These are phyloP conservation scores for Starmera stellimalicola DNA, from an alignment of 1,139 yeast species.

Conservation along the genomic window DNA sequence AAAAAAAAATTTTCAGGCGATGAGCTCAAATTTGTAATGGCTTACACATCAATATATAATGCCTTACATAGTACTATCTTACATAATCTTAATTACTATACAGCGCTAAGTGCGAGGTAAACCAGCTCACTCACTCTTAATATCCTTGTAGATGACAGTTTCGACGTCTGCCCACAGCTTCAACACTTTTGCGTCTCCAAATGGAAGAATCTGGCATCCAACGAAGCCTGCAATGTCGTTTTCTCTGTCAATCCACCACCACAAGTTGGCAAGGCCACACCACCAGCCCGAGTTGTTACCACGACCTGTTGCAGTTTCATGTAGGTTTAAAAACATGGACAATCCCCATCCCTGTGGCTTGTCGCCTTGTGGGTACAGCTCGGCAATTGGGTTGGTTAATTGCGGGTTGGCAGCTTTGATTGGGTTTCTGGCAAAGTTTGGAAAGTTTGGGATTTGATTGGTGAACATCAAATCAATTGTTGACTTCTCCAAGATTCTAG, in stretches of 20 bases:
- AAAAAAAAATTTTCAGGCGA: neutral
- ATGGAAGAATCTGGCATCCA: conserved; percentile 25
- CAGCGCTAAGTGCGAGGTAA: no score
- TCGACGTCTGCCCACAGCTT: conserved; percentile 18
- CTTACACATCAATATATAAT: no score
- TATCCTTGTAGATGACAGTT: conserved; percentile 14
- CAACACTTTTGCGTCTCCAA: conserved; percentile 19
- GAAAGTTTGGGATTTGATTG: conserved; percentile 1
- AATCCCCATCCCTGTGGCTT: conserved; percentile 19
- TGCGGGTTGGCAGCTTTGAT: conserved; percentile 2
- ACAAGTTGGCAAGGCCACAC: conserved; percentile 28
- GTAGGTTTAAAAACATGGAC: conserved; percentile 12
- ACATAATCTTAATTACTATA: no score
- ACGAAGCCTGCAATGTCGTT: conserved; percentile 26
- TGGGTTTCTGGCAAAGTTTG: conserved; percentile 5
- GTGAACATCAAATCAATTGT: conserved; percentile 18
- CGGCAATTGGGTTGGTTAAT: conserved; percentile 10
- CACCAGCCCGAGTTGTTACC: conserved; percentile 25
- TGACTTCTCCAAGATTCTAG: conserved; percentile 19
- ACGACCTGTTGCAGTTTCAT: conserved; percentile 22
- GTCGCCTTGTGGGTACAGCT: conserved; percentile 10
- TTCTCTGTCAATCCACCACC: conserved; percentile 27
- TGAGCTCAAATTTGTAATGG: no score
- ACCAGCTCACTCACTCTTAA: neutral
- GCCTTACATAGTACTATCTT: no score